These are phyloP conservation scores for Geranium rotundifolium DNA, from an alignment of 345 rosid species.

Conservation along the genomic window DNA sequence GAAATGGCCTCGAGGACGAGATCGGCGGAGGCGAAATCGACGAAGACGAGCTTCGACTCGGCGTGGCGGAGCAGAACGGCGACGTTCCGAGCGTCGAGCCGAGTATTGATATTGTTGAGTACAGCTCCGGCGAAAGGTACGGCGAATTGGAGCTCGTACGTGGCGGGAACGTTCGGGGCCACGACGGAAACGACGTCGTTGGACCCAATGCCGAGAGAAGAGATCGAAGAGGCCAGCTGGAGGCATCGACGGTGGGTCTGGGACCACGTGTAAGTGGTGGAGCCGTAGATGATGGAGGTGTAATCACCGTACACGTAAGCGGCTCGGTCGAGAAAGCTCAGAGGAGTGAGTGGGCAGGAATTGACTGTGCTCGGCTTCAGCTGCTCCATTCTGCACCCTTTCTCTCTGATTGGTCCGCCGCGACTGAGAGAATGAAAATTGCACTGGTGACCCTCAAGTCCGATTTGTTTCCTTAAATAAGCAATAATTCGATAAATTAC, in stretches of 20 bases:
- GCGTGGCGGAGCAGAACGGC: conserved; percentile 55
- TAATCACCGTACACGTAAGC: conserved; percentile 66
- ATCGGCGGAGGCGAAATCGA: conserved; percentile 34
- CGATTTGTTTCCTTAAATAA: too few relatives aligned
- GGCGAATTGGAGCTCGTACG: conserved; percentile 88
- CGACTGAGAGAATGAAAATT: too few relatives aligned
- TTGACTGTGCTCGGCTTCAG: conserved; percentile 21
- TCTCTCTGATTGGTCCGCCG: too few relatives aligned
- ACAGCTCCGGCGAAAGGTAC: conserved; percentile 73
- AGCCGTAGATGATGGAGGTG: conserved; percentile 43
- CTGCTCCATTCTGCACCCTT: conserved; percentile 10
- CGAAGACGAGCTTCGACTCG: conserved; percentile 57
- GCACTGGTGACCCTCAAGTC: too few relatives aligned
- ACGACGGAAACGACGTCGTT: conserved; percentile 67
- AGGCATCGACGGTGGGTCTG: conserved; percentile 66
- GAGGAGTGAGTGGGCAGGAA: conserved; percentile 22
- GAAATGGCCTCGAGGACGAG: conserved; percentile 43
- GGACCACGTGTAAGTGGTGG: conserved; percentile 55
- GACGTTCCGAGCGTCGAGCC: conserved; percentile 66
- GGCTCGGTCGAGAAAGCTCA: conserved; percentile 36
- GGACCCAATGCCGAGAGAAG: conserved; percentile 31
- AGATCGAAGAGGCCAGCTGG: conserved; percentile 58
- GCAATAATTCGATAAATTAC: too few relatives aligned
- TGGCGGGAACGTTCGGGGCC: conserved; percentile 58
- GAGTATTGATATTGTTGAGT: conserved; percentile 69